phyloP scores from a whole-genome alignment of 2,329 filamentous ascomycete genomes.

The Trichoderma sp. region DNA sequence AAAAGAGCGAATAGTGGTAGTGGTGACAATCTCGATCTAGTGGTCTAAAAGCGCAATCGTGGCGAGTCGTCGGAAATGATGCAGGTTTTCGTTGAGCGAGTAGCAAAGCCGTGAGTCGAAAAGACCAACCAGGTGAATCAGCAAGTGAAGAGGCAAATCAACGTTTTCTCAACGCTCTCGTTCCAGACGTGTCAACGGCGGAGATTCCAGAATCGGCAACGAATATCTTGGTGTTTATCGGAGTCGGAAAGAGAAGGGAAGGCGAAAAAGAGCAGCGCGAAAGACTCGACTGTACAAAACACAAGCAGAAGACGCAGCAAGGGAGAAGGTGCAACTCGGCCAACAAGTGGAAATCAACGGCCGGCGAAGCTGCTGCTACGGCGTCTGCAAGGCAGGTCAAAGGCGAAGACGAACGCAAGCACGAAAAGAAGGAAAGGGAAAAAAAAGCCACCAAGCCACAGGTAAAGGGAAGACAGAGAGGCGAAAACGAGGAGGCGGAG shows the following conservation, averaged over 20 bases:
- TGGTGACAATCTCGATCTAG: slow-evolving; percentile 11
- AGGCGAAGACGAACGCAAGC: slow-evolving; percentile 28
- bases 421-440: slow-evolving; percentile 28
- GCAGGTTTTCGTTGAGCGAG: slow-evolving; percentile 2
- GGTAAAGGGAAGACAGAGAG: slow-evolving; percentile 25
- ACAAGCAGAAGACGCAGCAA: slow-evolving; percentile 24
- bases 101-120: slow-evolving; percentile 11
- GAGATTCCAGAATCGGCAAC: slow-evolving; percentile 38
- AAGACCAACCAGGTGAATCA: slow-evolving; percentile 8
- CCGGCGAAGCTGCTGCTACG: slow-evolving; percentile 20
- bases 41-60: slow-evolving; percentile 17
- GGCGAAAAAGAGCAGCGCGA: slow-evolving; percentile 12
- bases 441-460: slow-evolving; percentile 26
- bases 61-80: slow-evolving; percentile 20
- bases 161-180: slow-evolving; percentile 37
- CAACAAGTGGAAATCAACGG: slow-evolving; percentile 21
- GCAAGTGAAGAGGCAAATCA: slow-evolving; percentile 32
- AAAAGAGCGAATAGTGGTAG: slow-evolving; percentile 21
- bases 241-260: slow-evolving; percentile 15
- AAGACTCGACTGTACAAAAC: slow-evolving; percentile 23
- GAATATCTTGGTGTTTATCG: slow-evolving; percentile 24
- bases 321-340: slow-evolving; percentile 17
- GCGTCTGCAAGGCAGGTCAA: slow-evolving; percentile 23
- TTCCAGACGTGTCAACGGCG: slow-evolving; percentile 40
- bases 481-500: slow-evolving; percentile 29